These are phyloP conservation scores for Russula earlei DNA, from an alignment of 768 basidiomycete species.

Conservation along the genomic window DNA sequence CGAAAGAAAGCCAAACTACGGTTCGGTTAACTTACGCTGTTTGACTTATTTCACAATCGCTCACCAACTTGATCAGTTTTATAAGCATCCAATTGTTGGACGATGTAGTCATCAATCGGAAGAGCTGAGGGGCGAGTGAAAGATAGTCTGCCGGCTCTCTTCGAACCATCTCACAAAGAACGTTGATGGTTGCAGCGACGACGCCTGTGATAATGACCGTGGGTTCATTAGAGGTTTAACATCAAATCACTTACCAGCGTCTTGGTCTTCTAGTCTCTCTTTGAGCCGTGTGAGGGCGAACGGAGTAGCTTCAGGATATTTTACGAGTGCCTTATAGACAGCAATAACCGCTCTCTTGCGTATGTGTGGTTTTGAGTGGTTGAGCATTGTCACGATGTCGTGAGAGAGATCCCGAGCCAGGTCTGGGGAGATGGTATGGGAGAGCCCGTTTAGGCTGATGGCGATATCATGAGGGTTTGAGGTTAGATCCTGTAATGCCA, in stretches of 20 bases:
- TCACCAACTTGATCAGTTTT: constrained; percentile 92
- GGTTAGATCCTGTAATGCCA: constrained; percentile 59
- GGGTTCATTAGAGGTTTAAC: neutral
- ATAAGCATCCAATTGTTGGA: constrained; percentile 99
- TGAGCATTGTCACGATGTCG: constrained; percentile 78
- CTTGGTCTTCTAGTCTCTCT: constrained; percentile 74
- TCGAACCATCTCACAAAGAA: constrained; percentile 86
- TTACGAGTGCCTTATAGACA: constrained; percentile 68
- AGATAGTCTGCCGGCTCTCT: constrained; percentile 74
- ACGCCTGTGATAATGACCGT: constrained; percentile 48
- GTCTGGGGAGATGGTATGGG: constrained; percentile 76
- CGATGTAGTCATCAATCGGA: constrained; percentile 85
- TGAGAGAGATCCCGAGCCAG: constrained; percentile 85
- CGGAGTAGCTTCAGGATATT: constrained; percentile 70
- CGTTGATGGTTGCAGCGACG: constrained; percentile 88
- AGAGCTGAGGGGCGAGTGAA: constrained; percentile 82
- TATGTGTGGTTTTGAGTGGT: constrained; percentile 80
- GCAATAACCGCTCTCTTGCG: constrained; percentile 86
- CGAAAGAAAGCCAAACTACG: constrained; percentile 84
- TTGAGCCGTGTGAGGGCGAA: constrained; percentile 60
- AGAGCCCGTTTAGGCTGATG: constrained; percentile 71
- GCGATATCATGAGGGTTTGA: constrained; percentile 69
- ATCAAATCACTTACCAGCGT: constrained; percentile 41
- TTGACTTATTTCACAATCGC: constrained; percentile 18
- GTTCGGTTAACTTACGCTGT: neutral